phyloP scores from a whole-genome alignment of 2,329 filamentous ascomycete genomes.

The Botrytis galanthina region DNA sequence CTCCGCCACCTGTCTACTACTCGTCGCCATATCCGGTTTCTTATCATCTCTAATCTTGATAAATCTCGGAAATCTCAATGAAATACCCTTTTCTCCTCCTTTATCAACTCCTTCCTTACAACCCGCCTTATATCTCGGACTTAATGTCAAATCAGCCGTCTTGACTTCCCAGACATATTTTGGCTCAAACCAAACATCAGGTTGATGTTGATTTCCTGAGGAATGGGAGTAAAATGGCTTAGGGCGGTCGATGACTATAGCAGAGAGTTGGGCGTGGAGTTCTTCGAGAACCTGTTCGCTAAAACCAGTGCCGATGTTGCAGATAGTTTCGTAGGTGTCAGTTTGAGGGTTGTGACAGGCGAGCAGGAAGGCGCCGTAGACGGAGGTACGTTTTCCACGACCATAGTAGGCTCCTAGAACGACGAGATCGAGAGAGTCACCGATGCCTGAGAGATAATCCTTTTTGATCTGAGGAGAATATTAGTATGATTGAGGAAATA shows the following conservation, averaged over 20 bases:
- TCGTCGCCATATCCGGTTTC: constrained; percentile 88
- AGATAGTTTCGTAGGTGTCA: constrained; percentile 90
- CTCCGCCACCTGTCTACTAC: constrained; percentile 81
- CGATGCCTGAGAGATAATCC: constrained; percentile 90
- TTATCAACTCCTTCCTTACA: constrained; percentile 74
- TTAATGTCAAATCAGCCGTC: constrained; percentile 90
- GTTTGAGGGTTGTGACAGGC: constrained; percentile 83
- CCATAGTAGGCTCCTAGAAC: constrained; percentile 93
- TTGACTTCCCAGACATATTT: constrained; percentile 96
- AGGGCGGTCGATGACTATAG: constrained; percentile 78
- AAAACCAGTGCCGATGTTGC: constrained; percentile 98
- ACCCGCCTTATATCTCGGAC: constrained; percentile 90
- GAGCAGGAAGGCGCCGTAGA: constrained; percentile 93
- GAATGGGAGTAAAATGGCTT: constrained; percentile 96
- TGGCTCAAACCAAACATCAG: constrained; percentile 98
- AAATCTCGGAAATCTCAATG: constrained; percentile 86
- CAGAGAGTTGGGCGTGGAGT: constrained; percentile 71
- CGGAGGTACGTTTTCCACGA: constrained; percentile 90
- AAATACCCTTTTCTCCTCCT: constrained; percentile 73
- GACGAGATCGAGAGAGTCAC: constrained; percentile 94
- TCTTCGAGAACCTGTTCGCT: constrained; percentile 91
- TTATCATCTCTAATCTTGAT: constrained; percentile 93
- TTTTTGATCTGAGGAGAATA: constrained; percentile 77
- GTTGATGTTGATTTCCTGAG: constrained; percentile 81
- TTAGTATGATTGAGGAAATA: constrained; percentile 9